A percentile compares a stretch with the other conserved stretches of the same genome.
Conservation (phyloP, 2,329 filamentous ascomycete species). For the Cryphonectria carpinicola region DNA sequence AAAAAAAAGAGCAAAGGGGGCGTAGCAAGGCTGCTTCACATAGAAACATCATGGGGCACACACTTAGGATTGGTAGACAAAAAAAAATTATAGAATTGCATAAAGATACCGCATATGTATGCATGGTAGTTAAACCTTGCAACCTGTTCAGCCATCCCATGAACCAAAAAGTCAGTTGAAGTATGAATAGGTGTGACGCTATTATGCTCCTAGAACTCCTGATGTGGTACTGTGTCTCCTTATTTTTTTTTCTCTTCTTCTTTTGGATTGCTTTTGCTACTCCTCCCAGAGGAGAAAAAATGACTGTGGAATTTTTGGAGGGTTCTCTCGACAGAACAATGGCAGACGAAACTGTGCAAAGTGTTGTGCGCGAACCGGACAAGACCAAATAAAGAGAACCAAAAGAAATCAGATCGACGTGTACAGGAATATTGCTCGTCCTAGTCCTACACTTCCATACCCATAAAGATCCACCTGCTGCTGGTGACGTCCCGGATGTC, state of each 20-base stretch:
- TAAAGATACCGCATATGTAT: constrained; percentile 9
- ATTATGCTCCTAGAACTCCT: constrained; percentile 22
- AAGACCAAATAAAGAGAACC: constrained; percentile 1
- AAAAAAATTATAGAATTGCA: constrained; percentile 27
- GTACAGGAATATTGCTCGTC: background rate
- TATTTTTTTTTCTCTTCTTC: background rate
- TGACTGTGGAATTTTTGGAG: constrained; percentile 1
- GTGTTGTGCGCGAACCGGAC: background rate
- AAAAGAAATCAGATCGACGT: constrained; percentile 21
- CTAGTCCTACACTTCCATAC: constrained; percentile 73
- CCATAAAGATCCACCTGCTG: constrained; percentile 81
- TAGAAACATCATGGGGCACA: background rate
- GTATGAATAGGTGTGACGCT: constrained; percentile 14
- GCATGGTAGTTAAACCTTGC: background rate
- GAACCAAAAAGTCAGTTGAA: constrained; percentile 4
- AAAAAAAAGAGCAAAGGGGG: too few relatives aligned
- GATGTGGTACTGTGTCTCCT: constrained; percentile 20
- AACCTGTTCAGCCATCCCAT: constrained; percentile 16
- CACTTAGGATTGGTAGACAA: constrained; percentile 16
- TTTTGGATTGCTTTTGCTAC: background rate
- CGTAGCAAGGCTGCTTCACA: background rate
- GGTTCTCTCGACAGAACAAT: background rate
- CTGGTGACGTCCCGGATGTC: constrained; percentile 69
- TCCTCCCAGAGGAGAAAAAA: constrained; percentile 9
- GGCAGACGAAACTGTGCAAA: constrained; percentile 13